Base-by-base conservation (phyloP, 768 basidiomycete genomes). In the Pleurotus pulmonarius region DNA sequence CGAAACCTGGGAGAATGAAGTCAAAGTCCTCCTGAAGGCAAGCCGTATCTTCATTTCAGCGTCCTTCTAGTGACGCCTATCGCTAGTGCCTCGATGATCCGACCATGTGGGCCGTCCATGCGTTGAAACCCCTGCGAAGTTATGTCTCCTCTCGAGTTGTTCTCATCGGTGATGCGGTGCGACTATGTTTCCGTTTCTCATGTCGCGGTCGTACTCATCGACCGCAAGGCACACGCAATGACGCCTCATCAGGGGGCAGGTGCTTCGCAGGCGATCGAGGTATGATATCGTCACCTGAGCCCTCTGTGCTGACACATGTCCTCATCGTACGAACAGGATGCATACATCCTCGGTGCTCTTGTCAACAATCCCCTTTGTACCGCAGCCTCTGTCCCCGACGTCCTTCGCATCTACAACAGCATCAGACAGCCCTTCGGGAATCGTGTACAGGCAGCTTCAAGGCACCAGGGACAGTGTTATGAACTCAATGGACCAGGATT, bases 111-210 rank as follows among this genome's bases (percentile, higher is more conserved):
- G 73, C 73, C 3, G 62, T 83, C 3, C 73, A 78, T 57, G 62
- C 63, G 16, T 59, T 83, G n/a, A 67, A 65, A 5, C 69, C 70
- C 5, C 62, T 83, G 12, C 69, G 73, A 0, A 65, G 66, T 5
- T 81, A 71, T 58, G 73, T 72, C 1, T 62, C 63, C 16, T 73
- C 70, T 11, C 65, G 67, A 3, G 74, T 82, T 3, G 75, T 73
- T 5, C 65, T 85, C 9, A 63, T 78, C 2, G 83, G 81, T 20
- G 82, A 83, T 58, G 74, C 82, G 4, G 76, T 78, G 58, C 46
- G 69, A 54, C n/a, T 24, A 13, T 16, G 4, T 41, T n/a, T 46
- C 26, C 39, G 11, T 46, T 45, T 46, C 25, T 4, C 16, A 53
- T 43, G 9, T 46, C 22, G 18, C 51, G 51, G 37, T 25, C 39